Percentiles rank a stretch among this genome's conserved stretches.
These are phyloP conservation scores for Cutaneotrichosporon cutaneum DNA, from an alignment of 1,284 basidiomycete genomes.

Conservation along the genomic window DNA sequence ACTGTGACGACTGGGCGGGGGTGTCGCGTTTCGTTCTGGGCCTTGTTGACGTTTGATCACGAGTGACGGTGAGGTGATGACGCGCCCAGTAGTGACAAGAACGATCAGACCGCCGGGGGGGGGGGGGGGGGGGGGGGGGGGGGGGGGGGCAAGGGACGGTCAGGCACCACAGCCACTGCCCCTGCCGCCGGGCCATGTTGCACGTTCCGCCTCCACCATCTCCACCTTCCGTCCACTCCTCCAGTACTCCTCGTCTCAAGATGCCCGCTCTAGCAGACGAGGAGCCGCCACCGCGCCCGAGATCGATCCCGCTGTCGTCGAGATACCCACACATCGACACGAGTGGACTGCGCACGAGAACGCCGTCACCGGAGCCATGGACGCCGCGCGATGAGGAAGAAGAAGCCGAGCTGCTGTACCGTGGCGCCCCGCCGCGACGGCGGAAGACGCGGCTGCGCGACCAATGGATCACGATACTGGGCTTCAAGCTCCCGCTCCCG, in stretches of 20 bases:
- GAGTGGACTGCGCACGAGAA: neutral
- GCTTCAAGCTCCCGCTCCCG: constrained; percentile 17
- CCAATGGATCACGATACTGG: neutral
- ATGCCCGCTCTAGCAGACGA: neutral
- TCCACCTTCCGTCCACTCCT: neutral
- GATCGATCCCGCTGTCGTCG: neutral
- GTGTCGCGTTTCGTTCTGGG: no score
- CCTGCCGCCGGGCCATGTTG: neutral
- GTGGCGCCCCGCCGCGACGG: neutral
- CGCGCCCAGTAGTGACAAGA: no score
- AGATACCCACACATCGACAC: neutral
- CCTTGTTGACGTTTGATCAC: no score
- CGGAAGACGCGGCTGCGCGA: neutral
- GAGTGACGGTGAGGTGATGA: no score
- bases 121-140: no score
- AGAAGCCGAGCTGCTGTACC: neutral
- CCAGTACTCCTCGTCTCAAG: neutral
- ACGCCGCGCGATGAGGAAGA: neutral
- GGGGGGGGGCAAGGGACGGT: no score
- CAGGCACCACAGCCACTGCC: neutral
- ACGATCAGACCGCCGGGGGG: no score
- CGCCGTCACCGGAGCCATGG: constrained; percentile 5
- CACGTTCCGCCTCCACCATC: neutral
- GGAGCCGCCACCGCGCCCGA: neutral
- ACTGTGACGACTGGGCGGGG: no score